These are phyloP conservation scores for Coemansia sp. DNA, from an alignment of 192 early-diverging fungal species.

Conservation along the genomic window DNA sequence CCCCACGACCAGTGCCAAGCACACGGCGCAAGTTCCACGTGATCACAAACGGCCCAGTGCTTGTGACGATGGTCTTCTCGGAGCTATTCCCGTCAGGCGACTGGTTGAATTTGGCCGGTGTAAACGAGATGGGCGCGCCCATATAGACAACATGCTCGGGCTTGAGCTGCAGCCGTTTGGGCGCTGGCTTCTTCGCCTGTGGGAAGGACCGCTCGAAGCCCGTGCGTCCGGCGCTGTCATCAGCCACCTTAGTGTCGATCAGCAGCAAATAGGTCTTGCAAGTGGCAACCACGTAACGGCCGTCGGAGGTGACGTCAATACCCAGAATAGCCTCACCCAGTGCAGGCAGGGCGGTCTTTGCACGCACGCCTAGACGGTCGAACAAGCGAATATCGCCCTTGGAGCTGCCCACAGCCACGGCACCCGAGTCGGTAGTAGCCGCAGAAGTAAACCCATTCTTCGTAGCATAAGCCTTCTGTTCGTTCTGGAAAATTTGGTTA, in stretches of 20 bases:
- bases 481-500: conserved; percentile 67
- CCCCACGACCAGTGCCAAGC: conserved; percentile 71
- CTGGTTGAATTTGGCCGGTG: conserved; percentile 86
- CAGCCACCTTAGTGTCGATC: conserved; percentile 66
- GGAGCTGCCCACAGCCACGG: conserved; percentile 74
- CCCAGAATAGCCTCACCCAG: conserved; percentile 85
- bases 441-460: conserved; percentile 71
- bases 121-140: conserved; percentile 69
- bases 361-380: conserved; percentile 73
- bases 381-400: conserved; percentile 92
- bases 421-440: conserved; percentile 75
- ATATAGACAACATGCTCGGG: conserved; percentile 88
- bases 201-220: conserved; percentile 73
- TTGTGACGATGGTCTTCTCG: conserved; percentile 85
- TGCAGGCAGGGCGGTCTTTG: conserved; percentile 84
- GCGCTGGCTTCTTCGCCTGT: conserved; percentile 65
- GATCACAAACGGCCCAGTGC: conserved; percentile 86
- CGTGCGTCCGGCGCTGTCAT: conserved; percentile 54
- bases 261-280: conserved; percentile 83
- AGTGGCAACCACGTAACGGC: conserved; percentile 84
- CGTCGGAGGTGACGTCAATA: conserved; percentile 85
- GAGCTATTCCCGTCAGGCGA: conserved; percentile 57
- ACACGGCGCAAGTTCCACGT: conserved; percentile 88
- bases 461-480: conserved; percentile 69
- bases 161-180: conserved; percentile 73